Percentiles rank a stretch among this genome's conserved stretches.
Conservation (phyloP, 2,329 filamentous ascomycete genomes). For the Alternaria hordeiaustralica region DNA sequence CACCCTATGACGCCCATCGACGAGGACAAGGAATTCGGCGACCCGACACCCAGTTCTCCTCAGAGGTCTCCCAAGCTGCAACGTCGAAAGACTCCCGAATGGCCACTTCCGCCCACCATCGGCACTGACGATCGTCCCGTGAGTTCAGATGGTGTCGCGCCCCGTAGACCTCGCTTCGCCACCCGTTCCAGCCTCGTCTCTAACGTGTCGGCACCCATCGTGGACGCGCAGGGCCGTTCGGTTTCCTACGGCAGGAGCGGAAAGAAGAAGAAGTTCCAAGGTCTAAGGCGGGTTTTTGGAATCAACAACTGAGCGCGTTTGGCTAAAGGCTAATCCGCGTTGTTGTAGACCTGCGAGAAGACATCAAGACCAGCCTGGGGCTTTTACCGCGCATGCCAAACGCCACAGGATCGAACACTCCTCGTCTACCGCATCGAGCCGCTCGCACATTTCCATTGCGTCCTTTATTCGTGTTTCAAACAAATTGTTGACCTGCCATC, state of each 20-base stretch:
- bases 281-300: constrained; percentile 70
- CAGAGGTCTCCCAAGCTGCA: constrained; percentile 54
- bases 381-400: neutral
- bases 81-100: constrained; percentile 56
- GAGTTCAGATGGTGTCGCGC: constrained; percentile 39
- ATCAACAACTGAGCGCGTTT: constrained; percentile 57
- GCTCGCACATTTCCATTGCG: neutral
- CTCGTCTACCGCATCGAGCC: constrained; percentile 4
- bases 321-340: constrained; percentile 18
- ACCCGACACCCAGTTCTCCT: constrained; percentile 14
- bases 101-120: constrained; percentile 56
- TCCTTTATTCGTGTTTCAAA: constrained; percentile 5
- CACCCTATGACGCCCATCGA: constrained; percentile 44
- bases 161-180: constrained; percentile 28
- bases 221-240: constrained; percentile 22
- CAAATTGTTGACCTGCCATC: constrained; percentile 11
- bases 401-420: constrained; percentile 4
- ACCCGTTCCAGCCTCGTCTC: constrained; percentile 30
- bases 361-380: neutral
- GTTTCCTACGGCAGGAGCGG: constrained; percentile 41
- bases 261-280: constrained; percentile 72
- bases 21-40: constrained; percentile 41
- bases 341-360: constrained; percentile 3
- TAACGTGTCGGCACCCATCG: constrained; percentile 32
- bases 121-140: constrained; percentile 34